A percentile compares a stretch with the other conserved stretches of the same genome.
phyloP scores from a whole-genome alignment of 2,329 filamentous ascomycete species.

The Talaromyces sp. region DNA sequence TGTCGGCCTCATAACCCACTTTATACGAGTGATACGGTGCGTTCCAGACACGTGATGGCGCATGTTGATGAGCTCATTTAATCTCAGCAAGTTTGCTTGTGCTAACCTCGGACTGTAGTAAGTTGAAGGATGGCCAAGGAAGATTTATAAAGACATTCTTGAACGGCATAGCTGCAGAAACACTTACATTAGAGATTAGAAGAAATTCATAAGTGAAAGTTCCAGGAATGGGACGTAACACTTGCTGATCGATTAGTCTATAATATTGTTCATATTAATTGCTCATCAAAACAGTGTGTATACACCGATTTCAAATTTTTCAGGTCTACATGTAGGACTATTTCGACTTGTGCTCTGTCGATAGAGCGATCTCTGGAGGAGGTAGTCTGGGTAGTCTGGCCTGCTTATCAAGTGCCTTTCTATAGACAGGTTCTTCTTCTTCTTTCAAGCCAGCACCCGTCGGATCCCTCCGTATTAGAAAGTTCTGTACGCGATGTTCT shows the following conservation, averaged over 20 bases:
- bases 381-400: neutral
- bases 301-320: neutral
- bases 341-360: neutral
- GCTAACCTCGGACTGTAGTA: neutral
- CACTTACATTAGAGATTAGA: neutral
- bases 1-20: neutral
- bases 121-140: neutral
- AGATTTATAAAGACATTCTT: neutral
- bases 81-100: neutral
- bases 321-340: neutral
- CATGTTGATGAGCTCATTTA: neutral
- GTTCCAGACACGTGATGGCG: neutral
- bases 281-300: neutral
- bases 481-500: conserved; percentile 70
- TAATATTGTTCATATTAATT: neutral
- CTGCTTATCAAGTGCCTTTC: conserved; percentile 28
- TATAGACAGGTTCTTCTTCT: conserved; percentile 42
- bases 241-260: too few species aligned
- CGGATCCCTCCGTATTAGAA: conserved; percentile 70
- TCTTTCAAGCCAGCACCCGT: conserved; percentile 45
- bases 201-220: too few species aligned
- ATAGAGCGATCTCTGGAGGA: neutral
- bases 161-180: neutral
- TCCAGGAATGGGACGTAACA: too few species aligned
- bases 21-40: conserved; percentile 9